Percentiles rank a stretch among this genome's conserved stretches.
Conservation (phyloP, 75 land plant genomes). For the Cryptomeria japonica region DNA sequence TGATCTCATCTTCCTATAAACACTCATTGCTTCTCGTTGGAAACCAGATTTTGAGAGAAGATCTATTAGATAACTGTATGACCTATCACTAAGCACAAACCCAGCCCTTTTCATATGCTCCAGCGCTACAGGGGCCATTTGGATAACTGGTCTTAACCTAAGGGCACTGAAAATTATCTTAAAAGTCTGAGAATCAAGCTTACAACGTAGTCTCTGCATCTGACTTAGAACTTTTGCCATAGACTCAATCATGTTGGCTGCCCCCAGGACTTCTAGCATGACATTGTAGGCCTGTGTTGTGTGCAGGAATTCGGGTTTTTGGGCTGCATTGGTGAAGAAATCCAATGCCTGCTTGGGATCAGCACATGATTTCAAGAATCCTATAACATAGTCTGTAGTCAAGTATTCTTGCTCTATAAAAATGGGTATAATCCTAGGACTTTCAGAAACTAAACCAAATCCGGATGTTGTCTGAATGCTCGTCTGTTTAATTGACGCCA, state of each 20-base stretch:
- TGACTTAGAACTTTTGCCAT: constrained; percentile 54
- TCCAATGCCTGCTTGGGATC: constrained; percentile 33
- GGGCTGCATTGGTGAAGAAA: constrained; percentile 35
- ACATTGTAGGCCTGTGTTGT: constrained; percentile 54
- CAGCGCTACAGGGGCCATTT: constrained; percentile 47
- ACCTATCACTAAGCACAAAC: constrained; percentile 54
- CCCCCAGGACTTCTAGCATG: constrained; percentile 64
- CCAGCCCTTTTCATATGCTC: constrained; percentile 47
- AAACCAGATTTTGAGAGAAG: constrained; percentile 56
- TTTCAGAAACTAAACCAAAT: constrained; percentile 11
- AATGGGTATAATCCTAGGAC: background rate
- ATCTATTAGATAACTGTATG: constrained; percentile 65
- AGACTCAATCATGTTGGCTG: constrained; percentile 32
- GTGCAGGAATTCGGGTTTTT: constrained; percentile 37
- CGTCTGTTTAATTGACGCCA: background rate
- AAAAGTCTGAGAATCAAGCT: constrained; percentile 42
- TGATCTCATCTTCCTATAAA: constrained; percentile 62
- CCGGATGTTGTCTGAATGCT: background rate
- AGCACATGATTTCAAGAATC: constrained; percentile 32
- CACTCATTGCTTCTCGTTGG: constrained; percentile 51
- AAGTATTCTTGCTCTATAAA: constrained; percentile 5
- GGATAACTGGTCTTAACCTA: constrained; percentile 36
- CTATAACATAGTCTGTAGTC: constrained; percentile 36
- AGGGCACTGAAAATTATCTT: constrained; percentile 47
- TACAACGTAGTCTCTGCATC: constrained; percentile 61